phyloP scores from a whole-genome alignment of 371 early-diverging fungal species.

The Phascolomyces articulosus region DNA sequence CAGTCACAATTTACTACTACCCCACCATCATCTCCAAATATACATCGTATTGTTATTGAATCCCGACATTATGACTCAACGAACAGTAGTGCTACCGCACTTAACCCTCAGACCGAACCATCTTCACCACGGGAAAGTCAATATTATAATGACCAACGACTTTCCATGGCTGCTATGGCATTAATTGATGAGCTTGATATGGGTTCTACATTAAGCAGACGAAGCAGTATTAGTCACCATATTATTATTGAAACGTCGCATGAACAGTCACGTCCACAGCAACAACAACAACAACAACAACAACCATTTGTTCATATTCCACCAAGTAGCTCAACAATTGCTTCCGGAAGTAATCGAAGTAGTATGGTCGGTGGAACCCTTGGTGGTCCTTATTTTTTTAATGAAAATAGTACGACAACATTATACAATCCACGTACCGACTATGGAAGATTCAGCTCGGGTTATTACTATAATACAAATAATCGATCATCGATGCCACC shows the following conservation, averaged over 20 bases:
- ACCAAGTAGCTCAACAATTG: background rate
- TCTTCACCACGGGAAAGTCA: background rate
- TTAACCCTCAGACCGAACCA: background rate
- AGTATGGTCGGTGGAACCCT: background rate
- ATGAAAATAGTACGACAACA: background rate
- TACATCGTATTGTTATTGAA: conserved; percentile 14
- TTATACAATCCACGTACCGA: background rate
- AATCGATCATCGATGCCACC: conserved; percentile 12
- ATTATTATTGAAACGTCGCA: conserved; percentile 7
- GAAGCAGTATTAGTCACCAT: conserved; percentile 10
- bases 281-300: conserved; percentile 3
- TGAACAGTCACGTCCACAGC: background rate
- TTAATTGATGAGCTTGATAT: conserved; percentile 4
- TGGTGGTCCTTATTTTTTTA: background rate
- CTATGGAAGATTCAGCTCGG: background rate
- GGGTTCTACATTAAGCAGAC: background rate
- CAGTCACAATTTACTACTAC: background rate
- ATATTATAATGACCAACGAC: background rate
- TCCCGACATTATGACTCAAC: background rate
- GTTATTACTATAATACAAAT: background rate
- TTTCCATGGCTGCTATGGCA: conserved; percentile 12
- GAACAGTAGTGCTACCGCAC: background rate
- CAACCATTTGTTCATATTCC: background rate
- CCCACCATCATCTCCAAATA: background rate
- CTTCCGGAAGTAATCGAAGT: background rate